phyloP scores from a whole-genome alignment of 2,329 filamentous ascomycete species.

The Clonostachys chloroleuca region DNA sequence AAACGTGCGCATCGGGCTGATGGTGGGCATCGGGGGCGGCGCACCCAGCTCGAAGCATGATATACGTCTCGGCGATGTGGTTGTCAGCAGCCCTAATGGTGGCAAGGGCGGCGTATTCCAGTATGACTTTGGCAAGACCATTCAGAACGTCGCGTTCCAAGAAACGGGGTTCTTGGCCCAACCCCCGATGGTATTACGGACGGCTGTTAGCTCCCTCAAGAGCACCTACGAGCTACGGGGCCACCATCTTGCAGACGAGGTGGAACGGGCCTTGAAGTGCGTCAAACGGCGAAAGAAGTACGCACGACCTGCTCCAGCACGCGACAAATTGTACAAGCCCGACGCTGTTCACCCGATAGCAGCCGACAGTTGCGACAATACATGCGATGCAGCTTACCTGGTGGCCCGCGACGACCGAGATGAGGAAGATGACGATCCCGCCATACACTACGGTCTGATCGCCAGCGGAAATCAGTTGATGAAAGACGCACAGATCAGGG shows the following conservation, averaged over 20 bases:
- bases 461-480: constrained; percentile 15
- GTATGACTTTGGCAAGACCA: too few species aligned
- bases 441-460: constrained; percentile 23
- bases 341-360: not conserved
- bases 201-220: not conserved
- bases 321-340: not conserved
- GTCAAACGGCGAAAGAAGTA: not conserved
- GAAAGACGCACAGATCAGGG: not conserved
- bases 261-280: not conserved
- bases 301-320: not conserved
- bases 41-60: not conserved
- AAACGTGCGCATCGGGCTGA: not conserved
- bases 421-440: not conserved
- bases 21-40: not conserved
- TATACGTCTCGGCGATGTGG: not conserved
- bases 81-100: not conserved
- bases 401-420: not conserved
- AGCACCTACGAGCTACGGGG: not conserved
- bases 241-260: not conserved
- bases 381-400: not conserved
- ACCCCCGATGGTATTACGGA: not conserved
- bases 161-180: not conserved
- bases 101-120: too few species aligned
- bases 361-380: not conserved
- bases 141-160: too few species aligned